Evolutionary conservation across 805 yeast genomes (phyloP).

Genomic region (Saturnispora serradocipensis): DNA sequence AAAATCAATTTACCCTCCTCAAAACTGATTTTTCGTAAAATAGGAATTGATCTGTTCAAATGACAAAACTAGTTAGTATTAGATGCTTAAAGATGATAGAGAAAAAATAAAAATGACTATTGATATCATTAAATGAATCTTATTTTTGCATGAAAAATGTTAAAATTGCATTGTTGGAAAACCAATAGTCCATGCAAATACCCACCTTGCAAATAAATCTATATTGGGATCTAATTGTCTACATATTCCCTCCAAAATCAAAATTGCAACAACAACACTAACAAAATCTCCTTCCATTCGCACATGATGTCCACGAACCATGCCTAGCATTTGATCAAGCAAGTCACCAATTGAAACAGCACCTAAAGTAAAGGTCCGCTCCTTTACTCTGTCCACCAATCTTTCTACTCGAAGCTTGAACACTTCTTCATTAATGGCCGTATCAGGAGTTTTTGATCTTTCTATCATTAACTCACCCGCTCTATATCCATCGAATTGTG

Average conservation of each 20-base stretch:
- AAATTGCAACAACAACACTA: slow-evolving; percentile 88
- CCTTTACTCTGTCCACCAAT: slow-evolving; percentile 70
- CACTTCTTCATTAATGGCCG: slow-evolving; percentile 74
- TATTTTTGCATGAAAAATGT: too few relatives aligned
- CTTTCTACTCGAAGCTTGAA: slow-evolving; percentile 84
- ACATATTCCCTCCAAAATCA: slow-evolving; percentile 90
- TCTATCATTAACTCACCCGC: slow-evolving; percentile 97
- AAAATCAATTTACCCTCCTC: slow-evolving; percentile 55
- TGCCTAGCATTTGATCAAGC: slow-evolving; percentile 72
- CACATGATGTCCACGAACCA: slow-evolving; percentile 93
- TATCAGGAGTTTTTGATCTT: slow-evolving; percentile 88
- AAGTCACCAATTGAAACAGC: slow-evolving; percentile 87
- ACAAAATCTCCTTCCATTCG: slow-evolving; percentile 97
- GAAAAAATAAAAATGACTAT: background rate
- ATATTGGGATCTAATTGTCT: slow-evolving; percentile 87
- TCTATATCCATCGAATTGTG: slow-evolving; percentile 85
- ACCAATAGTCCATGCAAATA: slow-evolving; percentile 39
- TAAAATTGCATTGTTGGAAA: slow-evolving; percentile 26
- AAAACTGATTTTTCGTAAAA: slow-evolving; percentile 70
- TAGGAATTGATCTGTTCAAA: slow-evolving; percentile 61
- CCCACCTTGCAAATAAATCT: slow-evolving; percentile 93
- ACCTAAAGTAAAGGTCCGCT: slow-evolving; percentile 86
- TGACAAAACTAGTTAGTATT: slow-evolving; percentile 7
- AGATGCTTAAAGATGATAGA: background rate
- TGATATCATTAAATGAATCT: background rate